Conservation (phyloP, 805 yeast species). For the Wickerhamiella cacticola region DNA sequence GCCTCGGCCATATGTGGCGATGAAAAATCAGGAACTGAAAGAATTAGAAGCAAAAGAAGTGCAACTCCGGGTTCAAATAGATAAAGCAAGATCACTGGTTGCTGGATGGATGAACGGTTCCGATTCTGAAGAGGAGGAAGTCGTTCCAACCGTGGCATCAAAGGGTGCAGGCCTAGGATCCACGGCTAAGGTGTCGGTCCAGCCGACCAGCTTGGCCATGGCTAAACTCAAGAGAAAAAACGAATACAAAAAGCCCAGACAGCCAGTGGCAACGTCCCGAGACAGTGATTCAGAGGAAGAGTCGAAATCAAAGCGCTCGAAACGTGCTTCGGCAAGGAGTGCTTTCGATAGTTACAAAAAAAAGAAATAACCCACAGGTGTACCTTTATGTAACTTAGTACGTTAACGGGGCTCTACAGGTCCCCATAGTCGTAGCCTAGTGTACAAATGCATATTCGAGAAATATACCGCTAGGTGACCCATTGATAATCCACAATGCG, state of each 20-base stretch:
- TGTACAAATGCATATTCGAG: too few relatives aligned
- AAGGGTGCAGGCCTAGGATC: slow-evolving; percentile 5
- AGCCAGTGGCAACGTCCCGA: background rate
- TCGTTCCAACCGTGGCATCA: background rate
- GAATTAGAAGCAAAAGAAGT: slow-evolving; percentile 5
- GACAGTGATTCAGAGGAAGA: slow-evolving; percentile 6
- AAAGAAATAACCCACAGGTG: background rate
- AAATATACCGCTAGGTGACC: too few relatives aligned
- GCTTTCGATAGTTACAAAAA: slow-evolving; percentile 9
- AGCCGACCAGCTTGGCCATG: slow-evolving; percentile 3
- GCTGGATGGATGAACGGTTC: slow-evolving; percentile 5
- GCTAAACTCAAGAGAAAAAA: slow-evolving; percentile 6
- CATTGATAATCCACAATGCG: too few relatives aligned
- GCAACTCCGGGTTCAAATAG: slow-evolving; percentile 2
- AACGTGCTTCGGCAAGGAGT: slow-evolving; percentile 1
- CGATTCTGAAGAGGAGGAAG: slow-evolving; percentile 3
- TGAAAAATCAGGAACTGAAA: background rate
- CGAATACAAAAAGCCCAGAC: background rate
- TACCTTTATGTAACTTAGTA: background rate
- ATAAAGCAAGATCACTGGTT: slow-evolving; percentile 5
- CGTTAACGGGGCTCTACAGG: too few relatives aligned
- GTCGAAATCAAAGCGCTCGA: background rate
- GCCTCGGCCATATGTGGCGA: slow-evolving; percentile 2
- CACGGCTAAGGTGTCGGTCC: background rate
- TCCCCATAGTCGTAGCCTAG: too few relatives aligned